Evolutionary conservation across 441 rosid genomes (phyloP), one percentile per base, ranked within the genome.

Genomic region (Gossypium gossypioides): DNA sequence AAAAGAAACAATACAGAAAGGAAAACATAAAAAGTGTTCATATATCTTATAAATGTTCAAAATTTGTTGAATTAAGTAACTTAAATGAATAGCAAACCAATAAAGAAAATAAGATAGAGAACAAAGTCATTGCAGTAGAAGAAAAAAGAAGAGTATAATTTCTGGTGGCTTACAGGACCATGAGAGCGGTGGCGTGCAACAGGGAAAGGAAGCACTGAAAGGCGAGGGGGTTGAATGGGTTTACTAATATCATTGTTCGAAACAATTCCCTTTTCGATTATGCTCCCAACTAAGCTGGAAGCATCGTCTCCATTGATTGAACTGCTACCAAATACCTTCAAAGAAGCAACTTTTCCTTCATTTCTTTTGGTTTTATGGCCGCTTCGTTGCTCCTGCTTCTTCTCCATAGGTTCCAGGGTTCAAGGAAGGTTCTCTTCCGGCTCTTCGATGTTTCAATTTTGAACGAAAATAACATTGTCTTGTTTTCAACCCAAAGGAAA

Each of bases 121-220:
- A 25, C 4, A 7, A 29, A 32, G 22, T 18, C 12, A 24, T 46
- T 25, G 8, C 9, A 7, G 24, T 25, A 69, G 61, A 29, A 34
- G 44, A 51, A 21, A 44, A 44, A 59, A 29, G 13, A 52, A 37
- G 13, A 52, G 50, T 44, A 73, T 16, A 68, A 12, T 48, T 57
- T 15, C 24, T 3, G 37, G 51, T 34, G 72, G 61, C 94, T 87
- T 77, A 93, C 97, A 3, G 96, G 95, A 46, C 97, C 99, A 48
- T 88, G 88, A 27, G 97, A 87, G 44, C 97, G 94, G 85, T 89
- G 99, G 67, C 97, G 94, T 74, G 96, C 97, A 9, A 88, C 86
- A 1, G 97, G 97, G 71, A 94, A 94, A 48, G 98, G 87, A 40
- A 91, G 83, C 77, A 87, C 86, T 12, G 92, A 58, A 58, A 79